Base-by-base conservation (phyloP, 768 basidiomycete genomes). In the Russula lepida region DNA sequence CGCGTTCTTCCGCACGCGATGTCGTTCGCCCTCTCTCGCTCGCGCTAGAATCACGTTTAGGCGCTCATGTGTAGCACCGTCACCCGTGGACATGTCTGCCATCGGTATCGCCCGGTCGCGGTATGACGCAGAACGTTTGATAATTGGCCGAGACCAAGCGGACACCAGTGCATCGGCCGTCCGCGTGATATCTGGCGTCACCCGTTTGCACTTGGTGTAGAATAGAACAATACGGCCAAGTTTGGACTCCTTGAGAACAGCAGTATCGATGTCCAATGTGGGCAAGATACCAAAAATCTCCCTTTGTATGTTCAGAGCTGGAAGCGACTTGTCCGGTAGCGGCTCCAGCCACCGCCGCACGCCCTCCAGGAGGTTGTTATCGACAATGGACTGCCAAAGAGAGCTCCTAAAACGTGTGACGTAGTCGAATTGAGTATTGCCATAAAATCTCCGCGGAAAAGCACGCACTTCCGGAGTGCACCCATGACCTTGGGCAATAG, bases 181-280 rank as follows among this genome's bases (percentile, higher is more conserved):
- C 56, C 90, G 85, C n/a, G 78, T 74, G 58, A 99, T 86, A 55
- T 88, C 84, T 0, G 88, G 80, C 4, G 87, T 86, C 50, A 93
- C 92, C 48, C 92, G 88, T 71, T 88, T 92, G 79, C 88, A 91
- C 70, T 94, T 94, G 25, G 94, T 95, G 78, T 99, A 99, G 75
- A 98, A 98, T 30, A 95, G 76, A 41, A 98, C 78, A 67, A 98
- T 81, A 60, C 87, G 86, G 17, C 97, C 97, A 4, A 99, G 79
- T 0, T 86, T 84, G 1, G 90, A 90, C 71, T 95, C 92, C 71
- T 95, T 95, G 67, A 99, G 85, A 6, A 91, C 90, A 21, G 84
- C 74, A 33, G 85, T 85, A 74, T 98, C 95, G 69, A 98, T 94
- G 68, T 90, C 88, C 87, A 98, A 92, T 77, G 88, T 92, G 64